Conservation (phyloP, 352 stramenopile species). For the Phytopythium aichiense region DNA sequence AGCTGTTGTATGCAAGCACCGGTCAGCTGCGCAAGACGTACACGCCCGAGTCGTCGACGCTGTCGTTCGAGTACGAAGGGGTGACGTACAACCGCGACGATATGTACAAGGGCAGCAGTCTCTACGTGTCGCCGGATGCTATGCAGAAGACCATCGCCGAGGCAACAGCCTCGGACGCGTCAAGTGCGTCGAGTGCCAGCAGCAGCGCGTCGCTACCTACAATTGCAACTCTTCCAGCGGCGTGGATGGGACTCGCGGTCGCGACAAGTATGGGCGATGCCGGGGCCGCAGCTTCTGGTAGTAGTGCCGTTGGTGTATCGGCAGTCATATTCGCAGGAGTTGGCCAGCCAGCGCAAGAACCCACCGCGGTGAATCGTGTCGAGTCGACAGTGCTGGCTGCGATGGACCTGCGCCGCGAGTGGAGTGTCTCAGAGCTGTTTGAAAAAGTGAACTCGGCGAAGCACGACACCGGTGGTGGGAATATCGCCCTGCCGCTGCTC, state of each 20-base stretch:
- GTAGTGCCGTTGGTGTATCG: background rate
- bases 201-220: background rate
- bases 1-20: conserved; percentile 75
- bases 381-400: conserved; percentile 39
- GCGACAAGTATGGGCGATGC: background rate
- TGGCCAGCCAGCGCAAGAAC: conserved; percentile 2
- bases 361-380: conserved; percentile 32
- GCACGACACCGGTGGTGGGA: background rate
- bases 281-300: background rate
- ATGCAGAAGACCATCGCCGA: conserved; percentile 11
- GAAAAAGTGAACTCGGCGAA: conserved; percentile 33
- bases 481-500: conserved; percentile 45
- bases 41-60: conserved; percentile 69
- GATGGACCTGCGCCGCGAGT: conserved; percentile 55
- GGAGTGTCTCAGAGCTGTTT: conserved; percentile 54
- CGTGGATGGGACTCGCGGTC: background rate
- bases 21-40: conserved; percentile 82
- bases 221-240: background rate
- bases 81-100: conserved; percentile 66
- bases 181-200: background rate
- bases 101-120: conserved; percentile 78
- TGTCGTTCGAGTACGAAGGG: conserved; percentile 75
- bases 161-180: background rate
- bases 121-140: conserved; percentile 63
- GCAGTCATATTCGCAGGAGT: background rate